Conservation (phyloP, 306 rosid genomes). For the Pyrus betulifolia region DNA sequence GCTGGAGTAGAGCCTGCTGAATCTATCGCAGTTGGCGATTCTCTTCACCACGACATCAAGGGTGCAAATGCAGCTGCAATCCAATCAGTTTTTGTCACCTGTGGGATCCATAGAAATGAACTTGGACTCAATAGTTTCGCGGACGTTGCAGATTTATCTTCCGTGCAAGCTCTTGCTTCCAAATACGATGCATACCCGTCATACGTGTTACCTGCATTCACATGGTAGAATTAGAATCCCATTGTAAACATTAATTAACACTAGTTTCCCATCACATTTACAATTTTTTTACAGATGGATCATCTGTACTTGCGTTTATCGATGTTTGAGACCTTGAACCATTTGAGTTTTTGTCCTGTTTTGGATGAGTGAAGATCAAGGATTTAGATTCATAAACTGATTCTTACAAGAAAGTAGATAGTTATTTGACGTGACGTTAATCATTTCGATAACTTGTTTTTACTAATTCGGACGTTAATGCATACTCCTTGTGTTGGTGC, state of each 20-base stretch:
- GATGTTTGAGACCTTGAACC: neutral
- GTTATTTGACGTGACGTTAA: too few species aligned
- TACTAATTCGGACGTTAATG: too few species aligned
- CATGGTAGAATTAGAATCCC: constrained; percentile 38
- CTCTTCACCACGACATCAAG: constrained; percentile 92
- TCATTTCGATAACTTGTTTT: too few species aligned
- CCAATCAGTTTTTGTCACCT: constrained; percentile 57
- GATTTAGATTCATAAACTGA: too few species aligned
- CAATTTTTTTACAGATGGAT: neutral
- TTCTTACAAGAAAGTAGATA: too few species aligned
- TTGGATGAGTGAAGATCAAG: neutral
- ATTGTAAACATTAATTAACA: neutral
- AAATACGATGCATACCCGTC: constrained; percentile 69
- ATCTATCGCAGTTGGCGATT: constrained; percentile 81
- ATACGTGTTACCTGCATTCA: constrained; percentile 66
- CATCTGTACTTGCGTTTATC: neutral
- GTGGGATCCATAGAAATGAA: constrained; percentile 79
- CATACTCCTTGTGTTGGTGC: too few species aligned
- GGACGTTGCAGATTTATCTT: constrained; percentile 48
- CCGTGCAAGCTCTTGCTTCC: constrained; percentile 53
- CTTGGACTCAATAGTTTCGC: constrained; percentile 59
- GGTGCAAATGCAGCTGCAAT: constrained; percentile 83
- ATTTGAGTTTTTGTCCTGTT: neutral
- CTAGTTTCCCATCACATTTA: neutral
- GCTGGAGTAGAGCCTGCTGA: constrained; percentile 57